Evolutionary conservation across 2,329 filamentous ascomycete species (phyloP), one percentile per base, ranked within the genome.

Genomic region (Penicillium sp.): DNA sequence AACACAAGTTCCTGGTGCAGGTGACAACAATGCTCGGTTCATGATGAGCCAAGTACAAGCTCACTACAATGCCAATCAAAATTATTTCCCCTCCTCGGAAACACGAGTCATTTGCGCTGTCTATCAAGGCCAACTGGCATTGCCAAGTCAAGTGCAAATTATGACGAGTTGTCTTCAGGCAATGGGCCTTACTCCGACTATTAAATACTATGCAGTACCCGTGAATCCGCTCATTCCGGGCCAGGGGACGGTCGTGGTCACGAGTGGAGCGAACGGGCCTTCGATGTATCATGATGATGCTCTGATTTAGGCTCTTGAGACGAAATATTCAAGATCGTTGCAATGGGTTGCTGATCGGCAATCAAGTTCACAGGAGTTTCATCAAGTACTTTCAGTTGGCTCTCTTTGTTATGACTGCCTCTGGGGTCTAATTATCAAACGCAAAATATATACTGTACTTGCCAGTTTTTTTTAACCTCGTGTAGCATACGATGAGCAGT

Each of bases 131-230:
- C 13, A 12, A 15, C 9, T 43, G 42, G 29, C 32, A 44, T 44
- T 44, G 13, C 31, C 23, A 1, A 44, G 42, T 44, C 12, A 44
- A 37, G 42, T 44, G 31, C 25, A 37, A 18, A 44, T 44, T 27
- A 35, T 44, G 6, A 37, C 9, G 8, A 38, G 13, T 37, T 38
- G 1, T 28, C 42, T 44, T 37, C 9, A 37, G 1, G 23, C 31
- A 38, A 7, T 44, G n/a, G 42, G 42, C 20, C 42, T 44, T 44
- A 27, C 32, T 37, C 42, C 42, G 31, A 37, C 31, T 28, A 44
- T 37, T 3, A 44, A 44, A 44, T 44, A 44, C n/a, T 37, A 37
- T 44, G 1, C 6, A 6, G 42, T 44, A 18, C 42, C 42, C 8
- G 31, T 44, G 32, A 38, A 44, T 44, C 42, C 32, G 6, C 3